Base-by-base conservation (phyloP, 192 early-diverging fungal species). In the Glomus cerebriforme region DNA sequence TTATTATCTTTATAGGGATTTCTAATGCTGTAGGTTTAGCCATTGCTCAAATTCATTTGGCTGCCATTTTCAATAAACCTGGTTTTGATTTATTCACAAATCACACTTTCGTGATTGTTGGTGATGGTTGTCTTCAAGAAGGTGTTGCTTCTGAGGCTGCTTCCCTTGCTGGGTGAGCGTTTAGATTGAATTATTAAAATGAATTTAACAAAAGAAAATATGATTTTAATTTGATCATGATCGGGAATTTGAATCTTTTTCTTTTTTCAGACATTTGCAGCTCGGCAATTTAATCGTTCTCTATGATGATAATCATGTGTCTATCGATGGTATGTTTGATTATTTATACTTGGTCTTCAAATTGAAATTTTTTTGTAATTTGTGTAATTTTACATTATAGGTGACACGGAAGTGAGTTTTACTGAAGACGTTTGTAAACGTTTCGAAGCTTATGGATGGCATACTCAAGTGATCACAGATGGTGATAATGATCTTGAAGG, bases 111-210 rank as follows among this genome's bases (percentile, higher is more conserved):
- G 85, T 88, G 32, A 91, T 99, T 76, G 78, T 89, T 35, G 98
- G 98, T 77, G 98, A 99, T 83, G 98, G 98, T 71, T 99, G 98
- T 87, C 82, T 99, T 70, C 98, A 99, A 86, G 98, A 99, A 85
- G 98, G 98, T 90, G 94, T 99, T 58, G 86, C 93, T 32, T 90
- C 93, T 27, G 98, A 99, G 84, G 93, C 98, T 31, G 88, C 87
- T 67, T 96, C 96, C 29, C 89, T 99, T 47, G 98, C 98, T 37
- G 98, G 93, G 94, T 90, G 85, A 77, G 79, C 19, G 17, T 54
- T 54, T 54, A 43, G 49, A 54, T 54, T 6, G 19, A 54, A 54
- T 22, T 49, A 22, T 54, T 19, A 5, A 22, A 1, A 12, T 10
- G 39, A 43, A 8, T 43, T 43, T n/a, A n/a, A n/a, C n/a, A n/a